Conservation (phyloP, 768 basidiomycete species). For the Podaxis sp. region DNA sequence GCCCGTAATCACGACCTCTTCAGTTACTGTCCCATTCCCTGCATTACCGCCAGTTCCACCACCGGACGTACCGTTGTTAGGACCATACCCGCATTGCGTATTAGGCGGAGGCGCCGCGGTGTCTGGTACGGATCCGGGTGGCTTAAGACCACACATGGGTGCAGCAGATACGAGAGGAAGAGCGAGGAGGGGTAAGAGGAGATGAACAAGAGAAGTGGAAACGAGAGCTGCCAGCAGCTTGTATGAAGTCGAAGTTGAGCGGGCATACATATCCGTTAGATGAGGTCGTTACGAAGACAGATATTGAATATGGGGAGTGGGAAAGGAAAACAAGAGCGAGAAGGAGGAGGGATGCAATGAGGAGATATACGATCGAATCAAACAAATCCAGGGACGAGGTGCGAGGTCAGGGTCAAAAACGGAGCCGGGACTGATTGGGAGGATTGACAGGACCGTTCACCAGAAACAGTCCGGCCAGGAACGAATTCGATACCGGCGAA, state of each 20-base stretch:
- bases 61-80: slow-evolving; percentile 3
- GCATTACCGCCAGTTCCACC: neutral
- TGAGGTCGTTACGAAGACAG: neutral
- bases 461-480: neutral
- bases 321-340: neutral
- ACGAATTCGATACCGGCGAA: neutral
- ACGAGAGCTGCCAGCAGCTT: slow-evolving; percentile 30
- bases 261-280: slow-evolving; percentile 4
- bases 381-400: neutral
- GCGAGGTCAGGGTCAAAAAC: neutral
- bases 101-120: slow-evolving; percentile 4
- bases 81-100: neutral
- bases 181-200: slow-evolving; percentile 5
- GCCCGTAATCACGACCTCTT: slow-evolving; percentile 3
- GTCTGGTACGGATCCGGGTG: slow-evolving; percentile 22
- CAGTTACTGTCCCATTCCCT: neutral
- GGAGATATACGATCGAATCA: neutral
- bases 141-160: slow-evolving; percentile 33
- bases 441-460: neutral
- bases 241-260: slow-evolving; percentile 14
- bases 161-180: slow-evolving; percentile 26
- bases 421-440: neutral
- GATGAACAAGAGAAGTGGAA: slow-evolving; percentile 6
- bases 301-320: neutral
- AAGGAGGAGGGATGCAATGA: neutral